Conservation (phyloP, 1,284 basidiomycete genomes). For the Fereydounia khargensis region DNA sequence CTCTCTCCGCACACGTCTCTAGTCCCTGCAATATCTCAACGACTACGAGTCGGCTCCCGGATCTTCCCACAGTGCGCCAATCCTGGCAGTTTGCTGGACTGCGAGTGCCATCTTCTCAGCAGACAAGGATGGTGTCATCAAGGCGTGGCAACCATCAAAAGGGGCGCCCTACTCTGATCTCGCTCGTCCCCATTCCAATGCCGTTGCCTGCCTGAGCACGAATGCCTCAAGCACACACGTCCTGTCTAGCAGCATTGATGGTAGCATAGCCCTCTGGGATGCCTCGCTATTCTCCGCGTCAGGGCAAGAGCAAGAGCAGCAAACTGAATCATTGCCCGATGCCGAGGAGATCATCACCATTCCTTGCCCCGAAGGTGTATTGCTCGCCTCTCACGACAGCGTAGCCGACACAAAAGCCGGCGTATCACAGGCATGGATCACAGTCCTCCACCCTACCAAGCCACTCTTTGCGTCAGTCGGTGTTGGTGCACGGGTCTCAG, state of each 20-base stretch:
- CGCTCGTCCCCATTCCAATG: slow-evolving; percentile 9
- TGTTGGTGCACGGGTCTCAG: slow-evolving; percentile 6
- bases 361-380: background rate
- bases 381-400: background rate
- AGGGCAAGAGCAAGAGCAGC: too few relatives aligned
- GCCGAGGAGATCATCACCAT: too few relatives aligned
- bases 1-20: too few relatives aligned
- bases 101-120: slow-evolving; percentile 14
- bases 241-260: slow-evolving; percentile 20
- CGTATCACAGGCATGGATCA: slow-evolving; percentile 25
- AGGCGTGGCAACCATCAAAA: slow-evolving; percentile 9
- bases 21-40: slow-evolving; percentile 29
- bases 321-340: too few relatives aligned
- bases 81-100: slow-evolving; percentile 23
- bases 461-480: slow-evolving; percentile 16
- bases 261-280: slow-evolving; percentile 20
- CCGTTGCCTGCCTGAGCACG: slow-evolving; percentile 16
- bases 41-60: slow-evolving; percentile 18
- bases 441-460: slow-evolving; percentile 9
- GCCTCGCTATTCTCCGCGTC: background rate
- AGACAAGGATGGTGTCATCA: slow-evolving; percentile 11
- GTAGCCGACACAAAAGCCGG: background rate
- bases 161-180: slow-evolving; percentile 2
- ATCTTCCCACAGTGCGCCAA: slow-evolving; percentile 15
- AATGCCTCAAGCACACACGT: slow-evolving; percentile 1